These are phyloP conservation scores for Periconia sp. DNA, from an alignment of 2,329 filamentous ascomycete species.

Conservation along the genomic window DNA sequence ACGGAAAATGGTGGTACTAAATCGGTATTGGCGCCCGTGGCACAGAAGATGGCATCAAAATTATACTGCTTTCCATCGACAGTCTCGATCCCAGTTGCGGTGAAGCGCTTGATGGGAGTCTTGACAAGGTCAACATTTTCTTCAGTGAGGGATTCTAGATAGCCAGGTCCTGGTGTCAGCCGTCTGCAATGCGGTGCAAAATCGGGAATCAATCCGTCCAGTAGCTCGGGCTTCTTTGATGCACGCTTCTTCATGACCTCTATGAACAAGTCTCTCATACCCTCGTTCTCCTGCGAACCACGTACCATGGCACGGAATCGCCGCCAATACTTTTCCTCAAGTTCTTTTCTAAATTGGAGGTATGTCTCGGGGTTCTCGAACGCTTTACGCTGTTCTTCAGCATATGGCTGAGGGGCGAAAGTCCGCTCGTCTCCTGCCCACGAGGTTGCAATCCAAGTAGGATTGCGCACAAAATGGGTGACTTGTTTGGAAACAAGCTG, in stretches of 20 bases:
- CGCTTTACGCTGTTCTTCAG: slow-evolving; percentile 59
- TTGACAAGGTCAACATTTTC: slow-evolving; percentile 50
- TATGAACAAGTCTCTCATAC: slow-evolving; percentile 36
- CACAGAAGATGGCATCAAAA: slow-evolving; percentile 61
- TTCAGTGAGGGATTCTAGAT: slow-evolving; percentile 50
- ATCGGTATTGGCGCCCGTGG: slow-evolving; percentile 67
- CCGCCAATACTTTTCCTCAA: slow-evolving; percentile 66
- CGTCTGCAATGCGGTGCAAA: slow-evolving; percentile 41
- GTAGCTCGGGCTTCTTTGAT: slow-evolving; percentile 48
- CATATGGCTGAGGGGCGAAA: slow-evolving; percentile 50
- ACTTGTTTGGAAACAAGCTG: slow-evolving; percentile 58
- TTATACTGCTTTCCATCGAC: slow-evolving; percentile 45
- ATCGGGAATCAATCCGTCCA: slow-evolving; percentile 51
- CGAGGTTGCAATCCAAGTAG: slow-evolving; percentile 62
- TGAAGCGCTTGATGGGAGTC: slow-evolving; percentile 47
- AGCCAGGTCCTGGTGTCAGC: slow-evolving; percentile 44
- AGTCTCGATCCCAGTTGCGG: slow-evolving; percentile 46
- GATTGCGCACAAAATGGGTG: slow-evolving; percentile 64
- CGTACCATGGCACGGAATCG: slow-evolving; percentile 49
- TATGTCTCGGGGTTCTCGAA: slow-evolving; percentile 69
- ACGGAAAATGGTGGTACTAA: slow-evolving; percentile 65
- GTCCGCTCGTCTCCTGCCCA: slow-evolving; percentile 57
- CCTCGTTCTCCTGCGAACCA: slow-evolving; percentile 42
- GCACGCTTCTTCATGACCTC: slow-evolving; percentile 47
- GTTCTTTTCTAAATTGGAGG: slow-evolving; percentile 51